Conservation (phyloP, 306 rosid species). For the Geum urbanum region DNA sequence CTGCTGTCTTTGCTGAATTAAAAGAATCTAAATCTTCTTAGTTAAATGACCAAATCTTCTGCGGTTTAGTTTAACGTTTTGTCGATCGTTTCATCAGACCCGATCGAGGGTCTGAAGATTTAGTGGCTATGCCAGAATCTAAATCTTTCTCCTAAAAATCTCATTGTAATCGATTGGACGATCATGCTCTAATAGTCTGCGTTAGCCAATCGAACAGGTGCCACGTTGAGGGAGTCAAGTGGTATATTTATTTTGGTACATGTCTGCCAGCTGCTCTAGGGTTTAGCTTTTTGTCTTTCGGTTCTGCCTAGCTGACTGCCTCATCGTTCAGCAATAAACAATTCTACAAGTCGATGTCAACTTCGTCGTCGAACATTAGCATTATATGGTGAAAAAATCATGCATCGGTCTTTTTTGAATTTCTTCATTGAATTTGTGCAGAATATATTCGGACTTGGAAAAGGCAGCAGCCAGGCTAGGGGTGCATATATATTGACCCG, state of each 20-base stretch:
- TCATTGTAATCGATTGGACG: not conserved
- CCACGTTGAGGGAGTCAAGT: not conserved
- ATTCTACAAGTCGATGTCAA: not conserved
- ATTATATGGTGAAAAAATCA: not conserved
- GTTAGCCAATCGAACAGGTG: not conserved
- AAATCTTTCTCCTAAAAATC: conserved; percentile 13
- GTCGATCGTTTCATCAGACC: not conserved
- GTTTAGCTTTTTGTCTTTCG: conserved; percentile 2
- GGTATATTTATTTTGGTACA: not conserved
- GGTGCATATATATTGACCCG: conserved; percentile 9
- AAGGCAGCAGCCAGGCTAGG: not conserved
- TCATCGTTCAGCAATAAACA: not conserved
- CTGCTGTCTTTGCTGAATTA: not conserved
- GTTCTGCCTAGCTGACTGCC: not conserved
- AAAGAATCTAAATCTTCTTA: conserved; percentile 25
- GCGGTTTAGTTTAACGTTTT: not conserved
- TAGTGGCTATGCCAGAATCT: not conserved
- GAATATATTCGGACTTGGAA: not conserved
- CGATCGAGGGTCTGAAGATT: not conserved
- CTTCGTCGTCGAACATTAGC: not conserved
- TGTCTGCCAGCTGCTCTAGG: not conserved
- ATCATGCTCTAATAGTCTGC: not conserved
- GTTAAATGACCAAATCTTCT: conserved; percentile 3
- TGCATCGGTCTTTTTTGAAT: not conserved
- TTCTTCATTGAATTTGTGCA: not conserved